These are phyloP conservation scores for Daldinia sp. DNA, from an alignment of 2,329 filamentous ascomycete genomes.

Conservation along the genomic window DNA sequence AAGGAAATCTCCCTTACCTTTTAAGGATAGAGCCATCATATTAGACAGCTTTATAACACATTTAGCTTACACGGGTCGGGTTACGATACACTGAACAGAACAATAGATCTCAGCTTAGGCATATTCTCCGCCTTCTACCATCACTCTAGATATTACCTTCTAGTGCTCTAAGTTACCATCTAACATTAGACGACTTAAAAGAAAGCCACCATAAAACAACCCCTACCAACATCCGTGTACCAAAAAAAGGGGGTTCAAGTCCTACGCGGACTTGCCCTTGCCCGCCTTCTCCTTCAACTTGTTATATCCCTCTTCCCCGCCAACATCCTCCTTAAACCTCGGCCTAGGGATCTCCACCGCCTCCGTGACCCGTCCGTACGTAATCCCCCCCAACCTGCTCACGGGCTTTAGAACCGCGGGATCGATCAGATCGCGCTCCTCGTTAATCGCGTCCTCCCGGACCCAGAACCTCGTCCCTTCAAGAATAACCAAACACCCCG, in stretches of 20 bases:
- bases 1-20: neutral
- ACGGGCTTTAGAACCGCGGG: constrained; percentile 79
- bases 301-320: constrained; percentile 62
- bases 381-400: constrained; percentile 83
- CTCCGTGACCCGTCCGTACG: constrained; percentile 76
- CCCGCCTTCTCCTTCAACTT: constrained; percentile 60
- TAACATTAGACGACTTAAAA: neutral
- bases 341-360: constrained; percentile 75
- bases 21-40: neutral
- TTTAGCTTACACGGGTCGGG: neutral
- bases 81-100: neutral
- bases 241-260: neutral
- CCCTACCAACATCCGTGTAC: neutral
- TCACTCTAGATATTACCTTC: neutral
- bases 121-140: neutral
- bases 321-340: constrained; percentile 61
- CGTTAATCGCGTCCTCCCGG: constrained; percentile 85
- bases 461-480: constrained; percentile 91
- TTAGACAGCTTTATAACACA: neutral
- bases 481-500: constrained; percentile 76
- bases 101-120: neutral
- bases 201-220: neutral
- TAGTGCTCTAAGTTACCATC: neutral
- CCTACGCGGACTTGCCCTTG: neutral
- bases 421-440: constrained; percentile 77